Percentiles rank a stretch among this genome's conserved stretches.
Evolutionary conservation across 2,329 filamentous ascomycete species (phyloP).

Genomic region (Diaporthe citrichinensis): DNA sequence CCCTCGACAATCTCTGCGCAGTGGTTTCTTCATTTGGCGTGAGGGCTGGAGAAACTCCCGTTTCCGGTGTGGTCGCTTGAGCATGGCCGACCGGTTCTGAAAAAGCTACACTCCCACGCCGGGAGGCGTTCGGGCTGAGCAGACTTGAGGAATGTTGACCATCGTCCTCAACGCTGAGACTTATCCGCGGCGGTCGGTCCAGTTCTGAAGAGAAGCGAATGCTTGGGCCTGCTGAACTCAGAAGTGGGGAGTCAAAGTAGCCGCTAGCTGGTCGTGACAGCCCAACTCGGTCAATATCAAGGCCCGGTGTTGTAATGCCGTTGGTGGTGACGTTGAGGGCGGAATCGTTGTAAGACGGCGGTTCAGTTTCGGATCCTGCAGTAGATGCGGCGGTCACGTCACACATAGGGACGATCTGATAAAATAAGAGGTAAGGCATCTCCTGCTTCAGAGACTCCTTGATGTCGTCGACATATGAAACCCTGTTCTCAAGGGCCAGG

Average conservation of each 20-base stretch:
- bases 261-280: constrained; percentile 56
- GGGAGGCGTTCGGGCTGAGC: constrained; percentile 53
- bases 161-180: constrained; percentile 60
- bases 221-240: constrained; percentile 59
- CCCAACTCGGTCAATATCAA: constrained; percentile 47
- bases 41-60: constrained; percentile 55
- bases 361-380: constrained; percentile 62
- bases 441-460: constrained; percentile 84
- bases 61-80: constrained; percentile 44
- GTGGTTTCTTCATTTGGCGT: constrained; percentile 68
- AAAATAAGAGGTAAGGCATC: constrained; percentile 95
- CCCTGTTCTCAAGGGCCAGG: constrained; percentile 75
- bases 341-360: constrained; percentile 72
- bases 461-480: constrained; percentile 83
- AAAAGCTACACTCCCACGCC: constrained; percentile 66
- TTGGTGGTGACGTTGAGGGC: constrained; percentile 57
- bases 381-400: constrained; percentile 70
- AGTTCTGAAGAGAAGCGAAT: constrained; percentile 70
- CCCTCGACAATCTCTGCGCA: constrained; percentile 68
- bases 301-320: constrained; percentile 47
- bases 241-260: constrained; percentile 61
- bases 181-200: constrained; percentile 64
- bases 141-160: constrained; percentile 50
- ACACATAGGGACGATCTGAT: constrained; percentile 91
- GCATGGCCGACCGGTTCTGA: constrained; percentile 55